These are phyloP conservation scores for Stagonosporopsis chrysanthemi DNA, from an alignment of 2,329 filamentous ascomycete genomes.

Conservation along the genomic window DNA sequence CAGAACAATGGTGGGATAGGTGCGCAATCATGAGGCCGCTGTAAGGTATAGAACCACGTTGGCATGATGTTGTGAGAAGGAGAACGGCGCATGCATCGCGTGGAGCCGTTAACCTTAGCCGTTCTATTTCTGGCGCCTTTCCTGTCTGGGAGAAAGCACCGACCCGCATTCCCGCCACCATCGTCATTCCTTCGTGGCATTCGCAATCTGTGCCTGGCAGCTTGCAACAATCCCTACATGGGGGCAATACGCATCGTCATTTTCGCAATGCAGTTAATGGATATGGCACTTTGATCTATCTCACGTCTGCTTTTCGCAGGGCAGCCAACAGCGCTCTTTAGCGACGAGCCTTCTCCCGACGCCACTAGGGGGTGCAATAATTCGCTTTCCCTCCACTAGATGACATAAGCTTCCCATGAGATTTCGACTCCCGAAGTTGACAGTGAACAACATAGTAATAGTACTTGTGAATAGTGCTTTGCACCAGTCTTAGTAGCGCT, in stretches of 20 bases:
- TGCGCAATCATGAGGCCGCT: neutral
- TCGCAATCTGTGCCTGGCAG: conserved; percentile 8
- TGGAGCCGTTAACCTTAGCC: conserved; percentile 7
- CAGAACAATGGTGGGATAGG: neutral
- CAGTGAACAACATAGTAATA: too few species aligned
- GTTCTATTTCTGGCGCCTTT: neutral
- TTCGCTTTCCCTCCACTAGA: too few species aligned
- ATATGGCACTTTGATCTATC: neutral
- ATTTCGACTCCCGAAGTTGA: too few species aligned
- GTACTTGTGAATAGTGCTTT: too few species aligned
- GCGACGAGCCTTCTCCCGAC: conserved; percentile 1
- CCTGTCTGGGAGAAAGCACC: neutral
- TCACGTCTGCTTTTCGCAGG: neutral
- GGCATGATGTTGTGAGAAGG: neutral
- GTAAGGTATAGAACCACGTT: neutral
- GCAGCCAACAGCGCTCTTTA: neutral
- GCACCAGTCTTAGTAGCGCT: too few species aligned
- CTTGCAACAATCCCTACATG: conserved; percentile 5
- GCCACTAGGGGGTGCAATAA: too few species aligned
- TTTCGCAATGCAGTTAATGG: neutral
- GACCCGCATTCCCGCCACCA: conserved; percentile 1
- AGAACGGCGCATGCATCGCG: neutral
- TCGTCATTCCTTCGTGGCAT: conserved; percentile 4
- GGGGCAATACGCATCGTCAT: conserved; percentile 7
- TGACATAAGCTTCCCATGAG: too few species aligned